Base-by-base conservation (phyloP, 2,329 filamentous ascomycete genomes). In the Colletotrichum tropicale region DNA sequence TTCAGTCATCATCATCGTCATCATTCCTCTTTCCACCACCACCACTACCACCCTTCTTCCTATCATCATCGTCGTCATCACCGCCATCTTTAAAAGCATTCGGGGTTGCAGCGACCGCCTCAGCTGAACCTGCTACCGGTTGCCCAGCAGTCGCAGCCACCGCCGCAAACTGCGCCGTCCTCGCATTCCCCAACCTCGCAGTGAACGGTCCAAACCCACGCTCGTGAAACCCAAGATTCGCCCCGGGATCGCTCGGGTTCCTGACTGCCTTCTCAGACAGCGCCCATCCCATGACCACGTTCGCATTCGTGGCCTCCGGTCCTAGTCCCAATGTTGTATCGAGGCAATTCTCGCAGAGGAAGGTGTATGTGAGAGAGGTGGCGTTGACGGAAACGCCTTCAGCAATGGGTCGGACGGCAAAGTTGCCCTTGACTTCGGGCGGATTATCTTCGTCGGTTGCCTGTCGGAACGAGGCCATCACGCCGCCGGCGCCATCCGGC, bases 301-400 rank as follows among this genome's bases (percentile, higher is more conserved):
- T 77, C 3, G 77, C 78, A 1, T 70, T 76, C 3, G 81, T 77
- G 6, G 73, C 78, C 7, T 77, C 80, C 0, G 82, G 78, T 0
- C 78, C 79, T 7, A 84, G 80, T 1, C 83, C 83, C 2, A 83
- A 69, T 5, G 77, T 68, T 0, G 80, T 74, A 62, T 80, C 80
- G 10, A 86, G 78, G 64, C 84, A 85, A 13, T 80, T 80, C 60
- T 85, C 81, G 80, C 87, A 89, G 8, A 89, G 81, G 79, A 88
- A 88, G 1, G 87, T 88, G 78, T 86, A 88, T 0, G 84, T 84
- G 67, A 87, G 84, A 74, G 85, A 84, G 1, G 85, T 86, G 62
- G 77, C 80, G 80, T 87, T 88, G 72, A 86, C 83, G 36, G 82
- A 83, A 8, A 86, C 87, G 2, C 84, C 86, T n/a, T 84, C 83